Percentiles rank a stretch among this genome's conserved stretches.
These are phyloP conservation scores for Marasmius tenuissimus DNA, from an alignment of 1,284 basidiomycete genomes.

Conservation along the genomic window DNA sequence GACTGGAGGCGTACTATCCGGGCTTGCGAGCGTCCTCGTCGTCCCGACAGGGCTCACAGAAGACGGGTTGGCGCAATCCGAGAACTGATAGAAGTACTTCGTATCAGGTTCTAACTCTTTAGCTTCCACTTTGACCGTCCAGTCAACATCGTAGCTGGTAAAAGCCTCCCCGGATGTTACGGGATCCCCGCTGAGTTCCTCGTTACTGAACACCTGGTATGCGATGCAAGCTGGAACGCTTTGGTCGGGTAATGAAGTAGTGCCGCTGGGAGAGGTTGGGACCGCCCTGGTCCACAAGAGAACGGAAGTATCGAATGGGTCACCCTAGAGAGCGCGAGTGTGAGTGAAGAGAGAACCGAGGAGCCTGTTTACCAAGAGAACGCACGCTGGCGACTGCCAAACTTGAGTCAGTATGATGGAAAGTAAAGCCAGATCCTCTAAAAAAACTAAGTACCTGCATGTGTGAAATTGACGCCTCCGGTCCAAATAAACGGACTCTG, in stretches of 20 bases:
- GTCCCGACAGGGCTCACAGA: conserved; percentile 46
- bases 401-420: background rate
- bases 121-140: conserved; percentile 65
- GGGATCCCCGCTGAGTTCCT: conserved; percentile 36
- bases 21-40: conserved; percentile 48
- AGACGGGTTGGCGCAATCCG: conserved; percentile 51
- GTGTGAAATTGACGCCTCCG: conserved; percentile 56
- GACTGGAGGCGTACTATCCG: conserved; percentile 37
- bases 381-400: conserved; percentile 37
- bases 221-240: conserved; percentile 59
- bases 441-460: conserved; percentile 38
- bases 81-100: conserved; percentile 61
- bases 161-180: conserved; percentile 52
- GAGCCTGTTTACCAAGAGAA: conserved; percentile 2
- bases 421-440: background rate
- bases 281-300: conserved; percentile 64
- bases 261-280: conserved; percentile 35
- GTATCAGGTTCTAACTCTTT: conserved; percentile 54
- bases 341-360: conserved; percentile 7
- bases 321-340: conserved; percentile 35
- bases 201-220: conserved; percentile 45
- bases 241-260: conserved; percentile 40
- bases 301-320: conserved; percentile 60
- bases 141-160: conserved; percentile 66
- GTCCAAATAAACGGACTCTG: conserved; percentile 53